A percentile compares a stretch with the other conserved stretches of the same genome.
Conservation (phyloP, 306 rosid species). For the Prunus campanulata region DNA sequence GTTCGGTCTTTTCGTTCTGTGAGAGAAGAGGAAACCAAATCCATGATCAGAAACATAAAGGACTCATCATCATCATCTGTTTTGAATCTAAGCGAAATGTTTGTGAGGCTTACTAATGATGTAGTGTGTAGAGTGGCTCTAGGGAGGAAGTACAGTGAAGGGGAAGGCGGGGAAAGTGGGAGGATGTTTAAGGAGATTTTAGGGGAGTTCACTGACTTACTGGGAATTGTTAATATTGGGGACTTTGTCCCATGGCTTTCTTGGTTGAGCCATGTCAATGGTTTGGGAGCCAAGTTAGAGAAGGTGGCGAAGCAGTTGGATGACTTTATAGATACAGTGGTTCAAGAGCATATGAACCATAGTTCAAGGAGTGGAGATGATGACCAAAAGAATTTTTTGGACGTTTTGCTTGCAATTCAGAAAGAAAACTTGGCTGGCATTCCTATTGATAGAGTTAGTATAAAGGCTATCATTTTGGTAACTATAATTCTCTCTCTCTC, state of each 20-base stretch:
- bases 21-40: constrained; percentile 29
- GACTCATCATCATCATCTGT: background rate
- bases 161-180: constrained; percentile 23
- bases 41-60: constrained; percentile 27
- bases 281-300: constrained; percentile 35
- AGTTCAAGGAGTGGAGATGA: background rate
- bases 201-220: constrained; percentile 21
- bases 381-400: constrained; percentile 39
- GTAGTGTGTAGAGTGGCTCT: constrained; percentile 43
- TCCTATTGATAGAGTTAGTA: constrained; percentile 26
- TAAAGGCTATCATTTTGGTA: constrained; percentile 50
- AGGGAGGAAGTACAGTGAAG: constrained; percentile 50
- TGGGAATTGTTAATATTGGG: constrained; percentile 35
- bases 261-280: constrained; percentile 38
- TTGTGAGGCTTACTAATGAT: constrained; percentile 28
- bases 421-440: constrained; percentile 31
- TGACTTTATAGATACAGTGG: constrained; percentile 37
- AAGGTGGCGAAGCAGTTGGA: constrained; percentile 42
- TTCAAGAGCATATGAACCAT: constrained; percentile 39
- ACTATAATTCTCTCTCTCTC: background rate
- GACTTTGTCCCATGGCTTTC: constrained; percentile 56
- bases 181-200: constrained; percentile 26
- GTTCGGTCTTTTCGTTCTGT: constrained; percentile 30
- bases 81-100: constrained; percentile 39
- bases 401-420: constrained; percentile 44